Evolutionary conservation across 2,329 filamentous ascomycete species (phyloP), one percentile per base, ranked within the genome.

Genomic region (Aspergillus pseudonomiae): DNA sequence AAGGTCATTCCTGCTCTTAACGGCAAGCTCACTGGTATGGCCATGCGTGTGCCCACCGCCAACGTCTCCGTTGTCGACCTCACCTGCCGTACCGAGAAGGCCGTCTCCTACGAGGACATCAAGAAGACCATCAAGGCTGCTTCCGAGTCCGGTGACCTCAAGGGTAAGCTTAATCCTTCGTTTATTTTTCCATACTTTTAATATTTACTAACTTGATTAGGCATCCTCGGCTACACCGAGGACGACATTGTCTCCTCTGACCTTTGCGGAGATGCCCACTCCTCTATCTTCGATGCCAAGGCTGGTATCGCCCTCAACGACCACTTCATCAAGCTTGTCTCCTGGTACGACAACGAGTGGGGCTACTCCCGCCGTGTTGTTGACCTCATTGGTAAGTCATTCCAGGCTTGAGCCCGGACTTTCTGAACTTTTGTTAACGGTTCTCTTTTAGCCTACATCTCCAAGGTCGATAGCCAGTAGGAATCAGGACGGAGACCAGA

Each of bases 331-430:
- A 99, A 99, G 91, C 88, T 99, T 68, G 91, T 97, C 81, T 90
- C 90, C 77, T 98, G 94, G 95, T 97, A 97, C 85, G 93, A 97
- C 88, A 98, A 98, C 88, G 94, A 98, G 89, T 97, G 94, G 93
- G 95, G 94, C 79, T 98, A 99, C 91, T 96, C 92, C 82, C 94
- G 94, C 86, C 95, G 91, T 89, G 91, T 94, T 77, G 85, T 94
- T 73, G 91, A 95, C 84, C 91, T 95, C 75, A 79, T 82, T 68
- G 67, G 78, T 81, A 77, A 77, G 78, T 74, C 50, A 46, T 60
- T 45, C 39, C 24, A 41, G 12, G 6, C 16, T 45, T 6, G 50
- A 7, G 52, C 5, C 14, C 28, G 6, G n/a, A 7, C 36, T 52
- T 7, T 28, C 45, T 16, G 19, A 26, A 14, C 7, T 1, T 19